Evolutionary conservation across 2,329 filamentous ascomycete genomes (phyloP), one percentile per base, ranked within the genome.

Genomic region (Aquanectria penicillioides): DNA sequence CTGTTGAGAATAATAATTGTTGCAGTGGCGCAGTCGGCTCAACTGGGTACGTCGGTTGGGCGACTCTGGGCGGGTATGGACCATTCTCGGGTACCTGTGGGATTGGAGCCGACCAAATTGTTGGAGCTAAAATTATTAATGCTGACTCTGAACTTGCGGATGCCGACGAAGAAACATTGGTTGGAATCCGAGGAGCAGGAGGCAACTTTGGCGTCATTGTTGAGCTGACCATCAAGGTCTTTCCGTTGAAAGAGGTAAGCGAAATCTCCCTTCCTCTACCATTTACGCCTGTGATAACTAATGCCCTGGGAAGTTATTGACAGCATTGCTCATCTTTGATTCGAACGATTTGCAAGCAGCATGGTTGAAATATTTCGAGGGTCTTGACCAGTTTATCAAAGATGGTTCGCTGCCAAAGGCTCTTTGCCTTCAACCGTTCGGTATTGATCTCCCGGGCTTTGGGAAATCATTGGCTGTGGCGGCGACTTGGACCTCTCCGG

Each of bases 41-140:
- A 6, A 28, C 44, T 28, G 63, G 63, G n/a, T 64, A 62, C 18
- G 31, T 44, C 2, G 62, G 63, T n/a, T 65, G 63, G 62, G 25
- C 23, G 0, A 64, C 55, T 0, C 43, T 60, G 2, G 63, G 63
- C 0, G 63, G 63, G 1, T 65, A 65, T 1, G 62, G 63, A 0
- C 26, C 48, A 0, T 15, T 65, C 15, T 29, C 59, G 0, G 31
- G 47, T 0, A 31, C 51, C 2, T 52, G 57, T 4, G 63, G 63
- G 0, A 23, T 60, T 0, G 63, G 63, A 0, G 47, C 62, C 0
- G 63, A 65, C 6, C 59, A 65, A 6, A 65, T 65, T 2, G 2
- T 62, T 1, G 56, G 44, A 2, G 63, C 55, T 0, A 52, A 28
- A 13, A 15, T 65, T 0, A 44, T 61, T 0, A 33, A 61, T 5